Conservation (phyloP, 148 eudicot genomes). For the Vaccinium vitisidaea region DNA sequence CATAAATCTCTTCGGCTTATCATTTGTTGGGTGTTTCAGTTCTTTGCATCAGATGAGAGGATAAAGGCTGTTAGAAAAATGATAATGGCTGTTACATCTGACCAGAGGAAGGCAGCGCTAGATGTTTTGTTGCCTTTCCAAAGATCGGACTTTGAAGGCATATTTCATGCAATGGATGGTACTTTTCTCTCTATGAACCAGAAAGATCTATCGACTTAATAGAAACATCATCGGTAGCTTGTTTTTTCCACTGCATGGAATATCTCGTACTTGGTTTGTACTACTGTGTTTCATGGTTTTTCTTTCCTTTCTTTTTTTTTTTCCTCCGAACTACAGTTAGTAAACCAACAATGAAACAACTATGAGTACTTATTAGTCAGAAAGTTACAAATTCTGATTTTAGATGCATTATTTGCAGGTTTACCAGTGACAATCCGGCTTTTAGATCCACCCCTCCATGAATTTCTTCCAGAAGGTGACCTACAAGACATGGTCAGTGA, state of each 20-base stretch:
- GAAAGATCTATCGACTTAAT: neutral
- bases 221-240: neutral
- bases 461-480: slow-evolving; percentile 97
- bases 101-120: slow-evolving; percentile 76
- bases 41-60: slow-evolving; percentile 95
- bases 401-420: slow-evolving; percentile 34
- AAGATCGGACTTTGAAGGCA: slow-evolving; percentile 91
- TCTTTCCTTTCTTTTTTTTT: too few relatives aligned
- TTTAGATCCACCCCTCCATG: slow-evolving; percentile 96
- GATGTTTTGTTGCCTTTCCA: slow-evolving; percentile 86
- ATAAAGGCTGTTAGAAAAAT: slow-evolving; percentile 89
- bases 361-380: neutral
- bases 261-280: too few relatives aligned
- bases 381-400: neutral
- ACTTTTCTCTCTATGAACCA: slow-evolving; percentile 8
- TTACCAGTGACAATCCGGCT: slow-evolving; percentile 93
- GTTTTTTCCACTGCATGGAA: neutral
- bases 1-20: neutral
- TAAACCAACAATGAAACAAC: too few relatives aligned
- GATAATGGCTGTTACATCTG: slow-evolving; percentile 86
- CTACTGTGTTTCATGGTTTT: too few relatives aligned
- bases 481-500: slow-evolving; percentile 74
- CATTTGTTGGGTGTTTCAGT: slow-evolving; percentile 39
- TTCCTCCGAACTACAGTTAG: too few relatives aligned
- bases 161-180: slow-evolving; percentile 98